Percentiles rank a stretch among this genome's conserved stretches.
These are phyloP conservation scores for Stylosanthes scabra DNA, from an alignment of 331 rosid genomes.

Conservation along the genomic window DNA sequence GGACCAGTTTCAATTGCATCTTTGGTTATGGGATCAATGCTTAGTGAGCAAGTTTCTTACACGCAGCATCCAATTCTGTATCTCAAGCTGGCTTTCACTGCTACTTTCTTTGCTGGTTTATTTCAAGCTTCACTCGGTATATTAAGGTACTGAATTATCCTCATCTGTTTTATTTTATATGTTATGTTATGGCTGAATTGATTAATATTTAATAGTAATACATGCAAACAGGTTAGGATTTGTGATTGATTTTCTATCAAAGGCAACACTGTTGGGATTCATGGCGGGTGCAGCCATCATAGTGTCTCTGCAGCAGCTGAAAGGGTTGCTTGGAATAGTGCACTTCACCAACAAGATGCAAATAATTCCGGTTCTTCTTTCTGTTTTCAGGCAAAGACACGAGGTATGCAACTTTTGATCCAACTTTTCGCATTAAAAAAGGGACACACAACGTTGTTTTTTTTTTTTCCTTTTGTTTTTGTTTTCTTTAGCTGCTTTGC, in stretches of 20 bases:
- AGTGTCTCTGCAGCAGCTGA: constrained; percentile 86
- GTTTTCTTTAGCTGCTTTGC: background rate
- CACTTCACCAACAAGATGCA: constrained; percentile 91
- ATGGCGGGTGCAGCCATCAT: constrained; percentile 97
- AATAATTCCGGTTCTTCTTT: constrained; percentile 70
- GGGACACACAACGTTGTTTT: no score
- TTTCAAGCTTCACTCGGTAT: constrained; percentile 90
- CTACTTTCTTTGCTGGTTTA: constrained; percentile 92
- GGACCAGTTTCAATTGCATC: constrained; percentile 99
- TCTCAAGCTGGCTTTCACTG: constrained; percentile 85
- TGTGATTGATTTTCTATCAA: constrained; percentile 91
- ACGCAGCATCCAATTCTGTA: constrained; percentile 65
- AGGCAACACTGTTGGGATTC: constrained; percentile 91
- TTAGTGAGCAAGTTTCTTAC: constrained; percentile 71
- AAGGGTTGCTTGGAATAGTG: constrained; percentile 90
- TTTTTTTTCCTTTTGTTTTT: no score
- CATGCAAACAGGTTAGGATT: constrained; percentile 76
- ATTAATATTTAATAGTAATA: background rate
- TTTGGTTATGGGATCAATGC: constrained; percentile 97
- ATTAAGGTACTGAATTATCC: constrained; percentile 68
- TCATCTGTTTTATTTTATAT: no score
- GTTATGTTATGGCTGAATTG: background rate
- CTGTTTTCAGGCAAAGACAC: constrained; percentile 56
- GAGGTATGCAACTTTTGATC: constrained; percentile 53
- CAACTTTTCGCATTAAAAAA: no score